Conservation (phyloP, 371 early-diverging fungal species). For the Polyrhizophydium stewartii region DNA sequence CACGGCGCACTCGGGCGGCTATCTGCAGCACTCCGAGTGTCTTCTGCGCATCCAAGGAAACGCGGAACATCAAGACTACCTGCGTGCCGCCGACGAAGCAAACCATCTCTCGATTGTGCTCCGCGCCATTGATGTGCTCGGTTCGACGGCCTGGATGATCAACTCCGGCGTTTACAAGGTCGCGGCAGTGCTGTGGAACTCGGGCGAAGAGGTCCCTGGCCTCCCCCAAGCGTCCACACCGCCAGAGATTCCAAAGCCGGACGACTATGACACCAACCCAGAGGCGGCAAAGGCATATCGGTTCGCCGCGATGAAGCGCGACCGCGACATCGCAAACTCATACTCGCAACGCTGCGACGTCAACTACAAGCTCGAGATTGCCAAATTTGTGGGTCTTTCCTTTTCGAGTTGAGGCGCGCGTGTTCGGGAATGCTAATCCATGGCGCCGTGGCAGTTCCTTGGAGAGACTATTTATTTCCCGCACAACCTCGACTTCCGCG, state of each 20-base stretch:
- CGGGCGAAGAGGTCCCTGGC: conserved; percentile 67
- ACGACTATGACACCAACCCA: conserved; percentile 54
- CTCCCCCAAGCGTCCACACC: conserved; percentile 61
- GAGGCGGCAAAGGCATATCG: conserved; percentile 50
- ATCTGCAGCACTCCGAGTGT: conserved; percentile 62
- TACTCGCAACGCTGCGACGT: conserved; percentile 88
- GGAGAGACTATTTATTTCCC: conserved; percentile 93
- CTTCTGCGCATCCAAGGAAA: conserved; percentile 68
- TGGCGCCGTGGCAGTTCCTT: conserved; percentile 55
- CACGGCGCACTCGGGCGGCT: conserved; percentile 85
- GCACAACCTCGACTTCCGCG: conserved; percentile 97
- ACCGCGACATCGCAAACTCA: conserved; percentile 59
- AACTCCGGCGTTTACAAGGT: conserved; percentile 78
- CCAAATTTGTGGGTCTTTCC: conserved; percentile 64
- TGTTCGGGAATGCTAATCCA: no score
- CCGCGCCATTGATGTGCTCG: conserved; percentile 85
- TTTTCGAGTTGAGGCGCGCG: no score
- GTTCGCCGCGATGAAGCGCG: conserved; percentile 40
- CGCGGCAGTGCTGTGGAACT: conserved; percentile 85
- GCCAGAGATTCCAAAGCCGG: conserved; percentile 52
- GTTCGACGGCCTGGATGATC: conserved; percentile 84
- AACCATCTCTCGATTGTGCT: conserved; percentile 65
- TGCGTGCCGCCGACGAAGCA: conserved; percentile 75
- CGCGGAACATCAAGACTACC: conserved; percentile 71
- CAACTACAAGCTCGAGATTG: conserved; percentile 96